phyloP scores from a whole-genome alignment of 2,329 filamentous ascomycete genomes.

The Fusarium piperis region DNA sequence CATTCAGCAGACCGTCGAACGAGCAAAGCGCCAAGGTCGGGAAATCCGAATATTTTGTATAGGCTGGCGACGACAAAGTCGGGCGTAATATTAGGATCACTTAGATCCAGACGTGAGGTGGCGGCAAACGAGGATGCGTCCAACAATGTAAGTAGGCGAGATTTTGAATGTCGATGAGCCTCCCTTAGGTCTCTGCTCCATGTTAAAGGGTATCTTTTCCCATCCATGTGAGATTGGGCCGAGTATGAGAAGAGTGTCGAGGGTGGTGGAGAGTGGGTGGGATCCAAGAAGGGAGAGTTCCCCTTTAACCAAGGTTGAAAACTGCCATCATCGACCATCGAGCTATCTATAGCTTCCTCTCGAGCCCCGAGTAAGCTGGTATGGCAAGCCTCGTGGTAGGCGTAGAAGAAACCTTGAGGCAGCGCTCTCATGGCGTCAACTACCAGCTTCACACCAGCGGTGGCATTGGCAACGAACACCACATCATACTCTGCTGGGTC shows the following conservation, averaged over 20 bases:
- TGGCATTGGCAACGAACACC: slow-evolving; percentile 92
- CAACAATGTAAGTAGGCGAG: slow-evolving; percentile 72
- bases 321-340: slow-evolving; percentile 73
- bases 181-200: slow-evolving; percentile 68
- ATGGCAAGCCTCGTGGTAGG: slow-evolving; percentile 85
- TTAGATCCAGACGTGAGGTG: slow-evolving; percentile 79
- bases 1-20: slow-evolving; percentile 76
- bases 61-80: slow-evolving; percentile 91
- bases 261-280: slow-evolving; percentile 30
- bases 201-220: slow-evolving; percentile 74
- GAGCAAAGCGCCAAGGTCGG: slow-evolving; percentile 86
- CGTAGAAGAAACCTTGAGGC: slow-evolving; percentile 79
- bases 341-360: slow-evolving; percentile 71
- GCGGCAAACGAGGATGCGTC: slow-evolving; percentile 86
- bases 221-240: slow-evolving; percentile 94
- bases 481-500: slow-evolving; percentile 85
- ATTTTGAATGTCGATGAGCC: slow-evolving; percentile 16
- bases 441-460: slow-evolving; percentile 88
- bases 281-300: slow-evolving; percentile 40
- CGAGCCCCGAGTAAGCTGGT: slow-evolving; percentile 87
- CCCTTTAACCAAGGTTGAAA: slow-evolving; percentile 72
- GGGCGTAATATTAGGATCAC: slow-evolving; percentile 68
- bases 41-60: slow-evolving; percentile 98
- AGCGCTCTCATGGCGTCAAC: slow-evolving; percentile 78
- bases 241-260: slow-evolving; percentile 78